phyloP scores from a whole-genome alignment of 2,329 filamentous ascomycete genomes.

The Trichoderma semiorbis region DNA sequence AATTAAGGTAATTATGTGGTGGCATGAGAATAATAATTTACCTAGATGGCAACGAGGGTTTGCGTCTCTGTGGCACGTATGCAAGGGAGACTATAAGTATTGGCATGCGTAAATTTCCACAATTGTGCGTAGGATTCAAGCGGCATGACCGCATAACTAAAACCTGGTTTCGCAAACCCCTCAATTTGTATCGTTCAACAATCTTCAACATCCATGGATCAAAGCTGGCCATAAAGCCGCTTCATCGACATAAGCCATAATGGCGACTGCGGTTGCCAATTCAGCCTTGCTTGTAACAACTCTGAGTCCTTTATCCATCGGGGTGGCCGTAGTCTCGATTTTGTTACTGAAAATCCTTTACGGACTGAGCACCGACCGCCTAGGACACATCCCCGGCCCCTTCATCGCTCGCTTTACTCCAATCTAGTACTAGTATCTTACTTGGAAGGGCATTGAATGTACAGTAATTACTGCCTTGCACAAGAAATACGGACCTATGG shows the following conservation, averaged over 20 bases:
- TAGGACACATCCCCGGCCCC: background rate
- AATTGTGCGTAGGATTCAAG: background rate
- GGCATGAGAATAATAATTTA: background rate
- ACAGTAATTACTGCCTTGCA: background rate
- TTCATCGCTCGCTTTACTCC: background rate
- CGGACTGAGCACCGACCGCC: background rate
- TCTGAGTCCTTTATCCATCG: background rate
- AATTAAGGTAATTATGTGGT: background rate
- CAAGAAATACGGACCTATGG: background rate
- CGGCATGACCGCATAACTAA: background rate
- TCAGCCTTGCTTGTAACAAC: background rate
- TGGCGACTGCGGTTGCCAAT: background rate
- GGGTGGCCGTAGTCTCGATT: background rate
- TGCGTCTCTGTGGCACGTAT: background rate
- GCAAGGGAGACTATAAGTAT: background rate
- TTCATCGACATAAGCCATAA: background rate
- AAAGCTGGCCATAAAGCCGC: background rate
- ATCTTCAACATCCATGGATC: background rate
- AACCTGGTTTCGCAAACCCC: background rate
- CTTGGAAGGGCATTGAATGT: background rate
- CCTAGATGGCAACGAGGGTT: background rate
- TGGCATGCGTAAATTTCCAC: background rate
- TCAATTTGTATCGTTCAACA: background rate
- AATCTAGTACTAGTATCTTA: background rate
- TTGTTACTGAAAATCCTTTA: background rate